phyloP scores from a whole-genome alignment of 257 asterid genomes.

The Solanum pimpinellifolium region DNA sequence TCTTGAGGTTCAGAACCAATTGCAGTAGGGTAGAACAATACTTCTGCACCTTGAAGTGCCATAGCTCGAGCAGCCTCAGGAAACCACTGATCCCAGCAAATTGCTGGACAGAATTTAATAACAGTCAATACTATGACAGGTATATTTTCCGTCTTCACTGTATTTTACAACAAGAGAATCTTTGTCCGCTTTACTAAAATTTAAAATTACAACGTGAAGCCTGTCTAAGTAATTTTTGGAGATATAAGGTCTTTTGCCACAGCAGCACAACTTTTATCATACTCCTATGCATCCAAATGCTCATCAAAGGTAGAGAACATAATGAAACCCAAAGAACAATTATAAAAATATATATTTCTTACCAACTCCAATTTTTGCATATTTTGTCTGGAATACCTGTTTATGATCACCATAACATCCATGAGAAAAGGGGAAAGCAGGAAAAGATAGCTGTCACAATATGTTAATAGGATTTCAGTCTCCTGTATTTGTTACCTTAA shows the following conservation, averaged over 20 bases:
- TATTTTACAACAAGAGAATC: neutral
- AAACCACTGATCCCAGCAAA: constrained; percentile 99
- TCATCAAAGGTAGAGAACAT: neutral
- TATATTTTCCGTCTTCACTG: neutral
- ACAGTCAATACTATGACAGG: neutral
- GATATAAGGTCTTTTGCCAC: neutral
- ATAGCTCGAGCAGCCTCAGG: constrained; percentile 98
- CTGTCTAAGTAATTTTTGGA: neutral
- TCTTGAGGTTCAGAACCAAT: constrained; percentile 99
- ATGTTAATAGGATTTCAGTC: neutral
- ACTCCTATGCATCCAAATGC: neutral
- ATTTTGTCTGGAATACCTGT: constrained; percentile 88
- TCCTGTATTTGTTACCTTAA: constrained; percentile 43
- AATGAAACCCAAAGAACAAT: neutral
- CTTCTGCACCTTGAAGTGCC: constrained; percentile 97
- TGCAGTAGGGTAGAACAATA: constrained; percentile 92
- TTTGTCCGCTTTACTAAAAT: neutral
- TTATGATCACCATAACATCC: neutral
- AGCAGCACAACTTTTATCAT: neutral
- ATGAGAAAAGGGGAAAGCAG: neutral
- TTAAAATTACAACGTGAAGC: neutral
- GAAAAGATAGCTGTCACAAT: neutral
- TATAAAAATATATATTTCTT: constrained; percentile 13
- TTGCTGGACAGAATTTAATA: constrained; percentile 27
- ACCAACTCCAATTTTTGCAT: constrained; percentile 94